These are phyloP conservation scores for Cercospora sp. DNA, from an alignment of 2,329 filamentous ascomycete genomes.

Conservation along the genomic window DNA sequence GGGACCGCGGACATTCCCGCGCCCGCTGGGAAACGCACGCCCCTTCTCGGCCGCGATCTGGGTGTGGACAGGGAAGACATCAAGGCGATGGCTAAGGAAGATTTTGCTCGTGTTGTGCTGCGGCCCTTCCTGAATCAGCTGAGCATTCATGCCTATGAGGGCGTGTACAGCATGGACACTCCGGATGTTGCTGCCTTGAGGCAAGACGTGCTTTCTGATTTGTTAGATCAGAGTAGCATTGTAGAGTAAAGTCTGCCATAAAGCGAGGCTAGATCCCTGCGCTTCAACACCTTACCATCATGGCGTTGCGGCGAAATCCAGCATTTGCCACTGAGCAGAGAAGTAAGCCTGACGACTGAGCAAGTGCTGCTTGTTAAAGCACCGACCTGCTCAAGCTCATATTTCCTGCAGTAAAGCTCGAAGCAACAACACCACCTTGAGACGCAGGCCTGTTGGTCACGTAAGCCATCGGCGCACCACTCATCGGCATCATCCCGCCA, in stretches of 20 bases:
- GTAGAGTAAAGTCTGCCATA: constrained; percentile 28
- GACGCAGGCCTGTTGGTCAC: not conserved
- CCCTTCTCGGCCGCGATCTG: constrained; percentile 53
- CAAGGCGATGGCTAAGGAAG: constrained; percentile 55
- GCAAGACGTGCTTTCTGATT: constrained; percentile 33
- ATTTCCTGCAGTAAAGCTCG: not conserved
- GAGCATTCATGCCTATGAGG: constrained; percentile 92
- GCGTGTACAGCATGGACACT: constrained; percentile 78
- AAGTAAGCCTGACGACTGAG: too few relatives aligned
- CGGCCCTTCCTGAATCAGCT: constrained; percentile 87
- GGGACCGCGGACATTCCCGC: not conserved
- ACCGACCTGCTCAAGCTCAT: not conserved
- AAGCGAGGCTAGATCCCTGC: not conserved
- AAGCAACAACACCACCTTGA: not conserved
- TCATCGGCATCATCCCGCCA: constrained; percentile 50
- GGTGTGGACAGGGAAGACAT: constrained; percentile 58
- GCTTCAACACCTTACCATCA: not conserved
- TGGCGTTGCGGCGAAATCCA: not conserved
- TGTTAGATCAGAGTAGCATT: constrained; percentile 53
- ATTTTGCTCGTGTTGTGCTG: constrained; percentile 73
- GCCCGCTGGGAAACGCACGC: constrained; percentile 30
- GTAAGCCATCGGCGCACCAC: constrained; percentile 40
- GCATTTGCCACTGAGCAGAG: too few relatives aligned
- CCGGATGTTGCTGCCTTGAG: constrained; percentile 65
- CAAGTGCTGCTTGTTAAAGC: too few relatives aligned